Conservation (phyloP, 2,329 filamentous ascomycete genomes). For the Aureobasidium sp. region DNA sequence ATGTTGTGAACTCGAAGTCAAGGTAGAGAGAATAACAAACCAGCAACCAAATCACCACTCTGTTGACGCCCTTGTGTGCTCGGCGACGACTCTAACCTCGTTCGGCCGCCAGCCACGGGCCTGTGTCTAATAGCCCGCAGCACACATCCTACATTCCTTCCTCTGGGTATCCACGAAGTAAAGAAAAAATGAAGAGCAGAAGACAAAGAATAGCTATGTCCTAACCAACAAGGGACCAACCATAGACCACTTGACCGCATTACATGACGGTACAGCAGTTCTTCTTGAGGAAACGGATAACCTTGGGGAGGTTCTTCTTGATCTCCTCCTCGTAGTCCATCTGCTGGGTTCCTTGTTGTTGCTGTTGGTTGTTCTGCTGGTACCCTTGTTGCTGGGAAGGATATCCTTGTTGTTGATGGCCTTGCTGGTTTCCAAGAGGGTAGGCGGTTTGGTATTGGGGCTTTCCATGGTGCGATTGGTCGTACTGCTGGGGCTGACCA, state of each 20-base stretch:
- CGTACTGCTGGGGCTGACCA: slow-evolving; percentile 31
- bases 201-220: not conserved
- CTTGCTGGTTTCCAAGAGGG: slow-evolving; percentile 32
- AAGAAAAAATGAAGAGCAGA: not conserved
- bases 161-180: not conserved
- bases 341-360: slow-evolving; percentile 37
- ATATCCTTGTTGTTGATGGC: slow-evolving; percentile 37
- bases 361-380: slow-evolving; percentile 39
- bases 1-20: not conserved
- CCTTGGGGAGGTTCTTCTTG: slow-evolving; percentile 52
- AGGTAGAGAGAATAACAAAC: not conserved
- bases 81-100: not conserved
- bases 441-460: slow-evolving; percentile 35
- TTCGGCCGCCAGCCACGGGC: not conserved
- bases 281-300: slow-evolving; percentile 57
- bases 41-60: not conserved
- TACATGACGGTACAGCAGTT: slow-evolving; percentile 71
- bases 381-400: slow-evolving; percentile 38
- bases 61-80: not conserved
- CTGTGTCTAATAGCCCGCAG: not conserved
- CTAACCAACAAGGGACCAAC: not conserved
- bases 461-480: slow-evolving; percentile 40
- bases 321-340: slow-evolving; percentile 55
- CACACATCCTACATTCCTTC: not conserved
- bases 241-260: slow-evolving; percentile 17